These are phyloP conservation scores for Lumnitzera littorea DNA, from an alignment of 345 rosid species.

Conservation along the genomic window DNA sequence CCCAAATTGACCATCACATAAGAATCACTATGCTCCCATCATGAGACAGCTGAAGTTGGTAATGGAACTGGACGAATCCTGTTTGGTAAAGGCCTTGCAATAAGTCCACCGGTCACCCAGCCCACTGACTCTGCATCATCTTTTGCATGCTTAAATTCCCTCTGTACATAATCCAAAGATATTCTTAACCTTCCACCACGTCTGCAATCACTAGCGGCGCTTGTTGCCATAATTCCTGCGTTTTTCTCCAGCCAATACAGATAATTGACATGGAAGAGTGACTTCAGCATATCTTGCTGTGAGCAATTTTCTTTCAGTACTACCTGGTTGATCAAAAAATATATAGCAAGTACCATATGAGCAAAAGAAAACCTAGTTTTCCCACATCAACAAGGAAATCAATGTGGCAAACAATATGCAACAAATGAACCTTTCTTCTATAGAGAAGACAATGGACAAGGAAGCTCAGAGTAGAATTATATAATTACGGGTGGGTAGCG, in stretches of 20 bases:
- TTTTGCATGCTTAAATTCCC: constrained; percentile 80
- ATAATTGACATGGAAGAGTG: constrained; percentile 82
- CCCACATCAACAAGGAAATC: no score
- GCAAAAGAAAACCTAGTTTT: no score
- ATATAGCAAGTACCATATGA: no score
- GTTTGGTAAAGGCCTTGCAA: constrained; percentile 74
- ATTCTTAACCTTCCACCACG: constrained; percentile 69
- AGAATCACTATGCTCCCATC: background rate
- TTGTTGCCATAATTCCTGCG: constrained; percentile 68
- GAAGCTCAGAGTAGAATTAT: no score
- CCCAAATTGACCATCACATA: background rate
- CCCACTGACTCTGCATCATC: constrained; percentile 65
- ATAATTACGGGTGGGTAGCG: no score
- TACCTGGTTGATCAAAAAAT: constrained; percentile 40
- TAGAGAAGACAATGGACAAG: no score
- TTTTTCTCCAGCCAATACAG: constrained; percentile 93
- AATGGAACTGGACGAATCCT: constrained; percentile 40
- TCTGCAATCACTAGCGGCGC: constrained; percentile 54
- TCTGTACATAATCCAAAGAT: constrained; percentile 68
- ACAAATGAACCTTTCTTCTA: no score
- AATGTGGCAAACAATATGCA: no score
- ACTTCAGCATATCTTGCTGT: constrained; percentile 90
- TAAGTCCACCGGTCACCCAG: constrained; percentile 80
- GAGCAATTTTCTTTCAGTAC: constrained; percentile 72
- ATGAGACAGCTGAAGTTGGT: constrained; percentile 15